Conservation (phyloP, 257 asterid species). For the Fraxinus americana region DNA sequence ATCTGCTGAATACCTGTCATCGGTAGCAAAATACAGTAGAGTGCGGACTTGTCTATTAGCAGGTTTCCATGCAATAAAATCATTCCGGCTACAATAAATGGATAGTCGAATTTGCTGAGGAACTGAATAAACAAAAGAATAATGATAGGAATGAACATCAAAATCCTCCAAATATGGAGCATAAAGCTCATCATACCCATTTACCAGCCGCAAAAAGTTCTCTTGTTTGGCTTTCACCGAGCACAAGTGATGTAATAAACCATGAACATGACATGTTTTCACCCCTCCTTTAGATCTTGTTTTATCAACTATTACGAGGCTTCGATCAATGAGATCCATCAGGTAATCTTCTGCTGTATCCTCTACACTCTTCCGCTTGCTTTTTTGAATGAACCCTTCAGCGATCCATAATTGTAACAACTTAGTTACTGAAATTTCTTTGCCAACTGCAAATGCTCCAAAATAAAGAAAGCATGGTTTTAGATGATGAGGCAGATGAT, state of each 20-base stretch:
- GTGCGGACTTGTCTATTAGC: not conserved
- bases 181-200: not conserved
- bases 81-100: not conserved
- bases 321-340: not conserved
- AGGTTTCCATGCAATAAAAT: not conserved
- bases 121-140: not conserved
- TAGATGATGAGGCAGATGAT: conserved; percentile 1
- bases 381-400: not conserved
- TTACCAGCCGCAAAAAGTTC: not conserved
- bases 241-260: not conserved
- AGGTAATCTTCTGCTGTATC: conserved; percentile 10
- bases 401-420: not conserved
- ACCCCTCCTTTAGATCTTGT: conserved; percentile 6
- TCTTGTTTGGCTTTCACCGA: not conserved
- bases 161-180: not conserved
- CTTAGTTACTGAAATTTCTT: conserved; percentile 1
- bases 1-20: not conserved
- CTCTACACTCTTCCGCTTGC: not conserved
- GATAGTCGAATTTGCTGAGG: not conserved
- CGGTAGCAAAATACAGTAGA: not conserved
- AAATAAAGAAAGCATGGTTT: not conserved
- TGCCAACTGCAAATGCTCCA: not conserved
- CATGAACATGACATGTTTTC: not conserved
- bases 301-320: not conserved
- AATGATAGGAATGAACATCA: not conserved